Evolutionary conservation across 2,329 filamentous ascomycete genomes (phyloP).

Genomic region (Chrysosporium queenslandicum): DNA sequence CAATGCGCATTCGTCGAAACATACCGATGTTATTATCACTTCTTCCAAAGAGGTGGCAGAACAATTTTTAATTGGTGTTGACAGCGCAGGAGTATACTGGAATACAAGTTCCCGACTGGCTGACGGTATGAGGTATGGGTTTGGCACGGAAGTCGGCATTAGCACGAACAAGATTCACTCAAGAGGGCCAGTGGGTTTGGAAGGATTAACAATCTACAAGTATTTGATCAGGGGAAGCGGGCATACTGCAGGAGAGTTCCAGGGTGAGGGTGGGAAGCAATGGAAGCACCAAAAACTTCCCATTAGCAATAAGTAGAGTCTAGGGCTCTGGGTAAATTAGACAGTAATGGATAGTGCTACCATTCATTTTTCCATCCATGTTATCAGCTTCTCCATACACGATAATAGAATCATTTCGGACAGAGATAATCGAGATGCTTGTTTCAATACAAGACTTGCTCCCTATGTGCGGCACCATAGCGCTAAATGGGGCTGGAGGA

Average conservation of each 20-base stretch:
- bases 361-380: neutral
- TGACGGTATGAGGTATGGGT: conserved; percentile 93
- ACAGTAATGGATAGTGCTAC: neutral
- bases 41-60: conserved; percentile 57
- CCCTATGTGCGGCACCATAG: neutral
- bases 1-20: conserved; percentile 82
- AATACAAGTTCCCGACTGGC: conserved; percentile 91
- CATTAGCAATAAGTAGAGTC: neutral
- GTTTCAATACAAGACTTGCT: neutral
- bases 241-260: conserved; percentile 59
- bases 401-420: neutral
- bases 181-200: conserved; percentile 81
- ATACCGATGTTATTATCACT: conserved; percentile 88
- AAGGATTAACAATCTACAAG: conserved; percentile 95
- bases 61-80: conserved; percentile 71
- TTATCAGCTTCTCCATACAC: neutral
- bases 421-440: neutral
- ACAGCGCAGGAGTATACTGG: conserved; percentile 92
- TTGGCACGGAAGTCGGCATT: conserved; percentile 96
- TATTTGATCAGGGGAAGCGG: conserved; percentile 79
- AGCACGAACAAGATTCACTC: conserved; percentile 98
- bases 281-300: conserved; percentile 48
- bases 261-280: conserved; percentile 42
- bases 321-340: neutral
- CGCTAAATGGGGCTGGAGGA: conserved; percentile 7